Evolutionary conservation across 2,329 filamentous ascomycete genomes (phyloP), one percentile per base, ranked within the genome.

Genomic region (Cercospora sp.): DNA sequence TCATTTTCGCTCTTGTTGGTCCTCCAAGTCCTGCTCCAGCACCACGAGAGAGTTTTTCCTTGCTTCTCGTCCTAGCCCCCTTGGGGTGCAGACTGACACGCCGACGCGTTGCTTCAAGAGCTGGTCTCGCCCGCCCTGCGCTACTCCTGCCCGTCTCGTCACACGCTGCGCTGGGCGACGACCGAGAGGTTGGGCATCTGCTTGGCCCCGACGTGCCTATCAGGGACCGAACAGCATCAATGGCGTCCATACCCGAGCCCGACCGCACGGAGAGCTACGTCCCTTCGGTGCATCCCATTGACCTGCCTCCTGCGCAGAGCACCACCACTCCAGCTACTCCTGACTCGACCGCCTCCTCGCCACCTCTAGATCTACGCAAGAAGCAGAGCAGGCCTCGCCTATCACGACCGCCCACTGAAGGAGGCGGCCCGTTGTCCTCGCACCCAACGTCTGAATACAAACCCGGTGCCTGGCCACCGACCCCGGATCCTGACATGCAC

Each of bases 341-440:
- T 58, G 71, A 73, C 58, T 72, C 74, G 30, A 74, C 75, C 16
- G 71, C 73, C 31, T 62, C 36, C 30, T 73, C 72, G 23, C 71
- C 61, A 53, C 61, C 45, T 20, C 61, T 71, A 9, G 40, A 68
- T 16, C 58, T 63, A 20, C 64, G 51, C 64, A 51, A 57, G 36
- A 63, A 51, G 53, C 48, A 58, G 26, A 42, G 30, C 48, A 45
- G 65, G 48, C 67, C 40, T 48, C 69, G 53, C 42, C 57, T 61
- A 66, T 65, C 63, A 51, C 65, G 75, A 42, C 74, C 76, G 55
- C 76, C 75, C 20, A 77, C 75, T 9, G 67, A 74, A 31, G 75
- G 75, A 67, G 75, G 76, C 40, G 77, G 77, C 16, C 77, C 77
- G 31, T 73, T 79, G 31, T 75, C 71, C 36, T 78, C 77, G 20